These are phyloP conservation scores for Neonectria neomacrospora DNA, from an alignment of 2,329 filamentous ascomycete genomes.

Conservation along the genomic window DNA sequence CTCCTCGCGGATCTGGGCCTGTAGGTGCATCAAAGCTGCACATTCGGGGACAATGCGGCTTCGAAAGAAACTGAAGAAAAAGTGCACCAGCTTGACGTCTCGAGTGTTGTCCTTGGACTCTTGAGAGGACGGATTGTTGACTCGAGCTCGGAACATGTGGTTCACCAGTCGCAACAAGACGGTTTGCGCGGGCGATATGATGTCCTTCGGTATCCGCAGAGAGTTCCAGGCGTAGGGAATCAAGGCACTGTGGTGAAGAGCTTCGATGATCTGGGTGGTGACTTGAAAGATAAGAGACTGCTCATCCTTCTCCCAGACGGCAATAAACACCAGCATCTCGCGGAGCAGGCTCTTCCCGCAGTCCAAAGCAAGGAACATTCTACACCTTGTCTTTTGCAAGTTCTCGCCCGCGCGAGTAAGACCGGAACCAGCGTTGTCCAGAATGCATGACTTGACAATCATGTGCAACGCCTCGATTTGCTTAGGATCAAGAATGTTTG, in stretches of 20 bases:
- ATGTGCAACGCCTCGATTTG: slow-evolving; percentile 97
- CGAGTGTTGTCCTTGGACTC: slow-evolving; percentile 64
- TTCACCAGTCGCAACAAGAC: slow-evolving; percentile 91
- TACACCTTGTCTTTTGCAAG: slow-evolving; percentile 89
- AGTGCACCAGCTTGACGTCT: slow-evolving; percentile 78
- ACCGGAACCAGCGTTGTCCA: slow-evolving; percentile 80
- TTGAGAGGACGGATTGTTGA: slow-evolving; percentile 55
- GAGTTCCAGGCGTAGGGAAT: slow-evolving; percentile 94
- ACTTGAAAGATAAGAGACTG: slow-evolving; percentile 96
- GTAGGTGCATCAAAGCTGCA: slow-evolving; percentile 91
- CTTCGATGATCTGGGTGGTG: slow-evolving; percentile 94
- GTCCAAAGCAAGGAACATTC: slow-evolving; percentile 88
- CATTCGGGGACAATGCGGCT: slow-evolving; percentile 94
- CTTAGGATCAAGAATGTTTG: slow-evolving; percentile 91
- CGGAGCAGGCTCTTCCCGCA: slow-evolving; percentile 89
- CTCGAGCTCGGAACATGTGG: slow-evolving; percentile 79
- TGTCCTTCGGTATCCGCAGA: slow-evolving; percentile 92
- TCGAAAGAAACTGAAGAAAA: slow-evolving; percentile 92
- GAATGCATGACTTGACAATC: slow-evolving; percentile 95
- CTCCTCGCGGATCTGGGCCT: slow-evolving; percentile 86
- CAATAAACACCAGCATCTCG: slow-evolving; percentile 94
- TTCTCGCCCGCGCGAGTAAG: slow-evolving; percentile 77
- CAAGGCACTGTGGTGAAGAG: slow-evolving; percentile 87
- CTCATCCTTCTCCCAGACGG: slow-evolving; percentile 95
- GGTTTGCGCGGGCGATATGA: slow-evolving; percentile 94